These are phyloP conservation scores for Syncephalis plumigaleata DNA, from an alignment of 371 early-diverging fungal species.

Conservation along the genomic window DNA sequence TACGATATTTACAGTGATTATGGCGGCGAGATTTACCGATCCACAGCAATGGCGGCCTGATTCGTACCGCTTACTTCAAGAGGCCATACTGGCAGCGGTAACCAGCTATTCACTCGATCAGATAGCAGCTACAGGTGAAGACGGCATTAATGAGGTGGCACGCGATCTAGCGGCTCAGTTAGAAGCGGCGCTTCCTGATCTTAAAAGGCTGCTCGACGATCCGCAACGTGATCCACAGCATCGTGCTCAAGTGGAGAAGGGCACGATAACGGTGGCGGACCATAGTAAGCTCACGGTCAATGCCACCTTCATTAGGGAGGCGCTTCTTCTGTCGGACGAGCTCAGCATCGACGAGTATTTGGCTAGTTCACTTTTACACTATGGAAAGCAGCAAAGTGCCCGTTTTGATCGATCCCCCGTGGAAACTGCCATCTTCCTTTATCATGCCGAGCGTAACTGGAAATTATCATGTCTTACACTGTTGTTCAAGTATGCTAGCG, in stretches of 20 bases:
- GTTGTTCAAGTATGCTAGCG: constrained; percentile 34
- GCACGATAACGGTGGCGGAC: neutral
- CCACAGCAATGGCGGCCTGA: too few relatives aligned
- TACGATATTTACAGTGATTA: neutral
- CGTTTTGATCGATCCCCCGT: constrained; percentile 32
- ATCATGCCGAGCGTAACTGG: constrained; percentile 46
- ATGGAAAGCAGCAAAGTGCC: constrained; percentile 29
- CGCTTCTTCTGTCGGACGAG: constrained; percentile 54
- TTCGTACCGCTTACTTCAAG: too few relatives aligned
- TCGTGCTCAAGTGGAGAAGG: too few relatives aligned
- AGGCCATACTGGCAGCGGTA: too few relatives aligned
- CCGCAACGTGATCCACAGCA: too few relatives aligned
- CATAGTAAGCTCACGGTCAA: constrained; percentile 22
- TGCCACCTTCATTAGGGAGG: constrained; percentile 44
- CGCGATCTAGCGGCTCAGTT: too few relatives aligned
- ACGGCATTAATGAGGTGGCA: too few relatives aligned
- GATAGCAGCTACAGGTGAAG: too few relatives aligned
- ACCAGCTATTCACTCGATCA: too few relatives aligned
- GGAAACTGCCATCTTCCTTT: constrained; percentile 50
- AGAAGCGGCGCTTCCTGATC: too few relatives aligned
- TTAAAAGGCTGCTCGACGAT: too few relatives aligned
- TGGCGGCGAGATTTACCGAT: neutral
- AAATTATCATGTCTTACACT: constrained; percentile 36
- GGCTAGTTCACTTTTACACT: constrained; percentile 51
- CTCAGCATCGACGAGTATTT: constrained; percentile 60